Evolutionary conservation across 257 asterid species (phyloP).

Genomic region (Petunia axillaris): DNA sequence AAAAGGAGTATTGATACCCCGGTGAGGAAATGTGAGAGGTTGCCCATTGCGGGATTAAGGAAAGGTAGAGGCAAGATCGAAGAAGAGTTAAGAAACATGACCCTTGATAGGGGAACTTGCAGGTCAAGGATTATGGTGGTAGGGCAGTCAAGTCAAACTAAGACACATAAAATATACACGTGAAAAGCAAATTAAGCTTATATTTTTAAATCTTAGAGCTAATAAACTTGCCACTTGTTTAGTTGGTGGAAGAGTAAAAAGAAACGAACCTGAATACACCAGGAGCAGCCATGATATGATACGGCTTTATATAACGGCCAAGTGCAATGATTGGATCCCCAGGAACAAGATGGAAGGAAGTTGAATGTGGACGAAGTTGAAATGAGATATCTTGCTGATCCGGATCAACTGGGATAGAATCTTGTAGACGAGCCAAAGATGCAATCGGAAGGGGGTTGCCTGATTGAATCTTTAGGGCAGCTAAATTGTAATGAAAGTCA

Average conservation of each 20-base stretch:
- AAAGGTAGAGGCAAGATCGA: no score
- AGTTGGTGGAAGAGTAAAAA: background rate
- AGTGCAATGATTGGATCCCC: background rate
- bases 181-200: no score
- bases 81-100: no score
- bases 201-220: background rate
- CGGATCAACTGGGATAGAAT: background rate
- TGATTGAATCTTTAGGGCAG: background rate
- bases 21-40: no score
- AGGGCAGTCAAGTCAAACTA: no score
- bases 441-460: background rate
- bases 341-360: background rate
- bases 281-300: slow-evolving; percentile 17
- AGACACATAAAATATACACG: no score
- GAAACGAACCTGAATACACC: background rate
- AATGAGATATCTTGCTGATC: background rate
- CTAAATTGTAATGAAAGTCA: slow-evolving; percentile 7
- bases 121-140: no score
- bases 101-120: no score
- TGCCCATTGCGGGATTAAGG: no score
- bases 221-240: background rate
- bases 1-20: no score
- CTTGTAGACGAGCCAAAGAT: background rate
- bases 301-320: slow-evolving; percentile 3
- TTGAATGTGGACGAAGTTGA: slow-evolving; percentile 1